Percentiles rank a stretch among this genome's conserved stretches.
phyloP scores from a whole-genome alignment of 345 rosid species.

The Stellera chamaejasme region DNA sequence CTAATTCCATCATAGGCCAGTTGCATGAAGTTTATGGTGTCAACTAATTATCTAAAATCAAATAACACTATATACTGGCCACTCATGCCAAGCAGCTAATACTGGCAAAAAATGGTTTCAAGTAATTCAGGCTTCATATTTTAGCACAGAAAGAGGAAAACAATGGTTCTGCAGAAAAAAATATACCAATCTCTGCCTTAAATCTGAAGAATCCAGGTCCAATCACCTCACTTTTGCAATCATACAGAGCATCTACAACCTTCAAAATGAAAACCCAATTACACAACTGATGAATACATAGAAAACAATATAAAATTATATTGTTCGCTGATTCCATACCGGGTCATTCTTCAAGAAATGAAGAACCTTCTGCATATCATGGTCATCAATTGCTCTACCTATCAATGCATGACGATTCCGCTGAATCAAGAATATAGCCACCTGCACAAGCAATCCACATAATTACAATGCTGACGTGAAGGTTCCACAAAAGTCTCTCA shows the following conservation, averaged over 20 bases:
- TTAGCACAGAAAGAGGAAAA: neutral
- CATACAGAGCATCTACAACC: conserved; percentile 94
- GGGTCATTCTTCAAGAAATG: conserved; percentile 69
- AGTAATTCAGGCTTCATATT: too few relatives aligned
- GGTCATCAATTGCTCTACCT: conserved; percentile 96
- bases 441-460: conserved; percentile 33
- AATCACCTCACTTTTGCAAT: conserved; percentile 99
- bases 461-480: neutral
- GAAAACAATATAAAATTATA: neutral
- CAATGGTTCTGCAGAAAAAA: conserved; percentile 9
- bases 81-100: too few relatives aligned
- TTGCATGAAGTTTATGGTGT: too few relatives aligned
- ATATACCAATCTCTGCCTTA: conserved; percentile 91
- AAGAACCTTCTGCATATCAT: conserved; percentile 93
- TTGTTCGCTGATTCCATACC: conserved; percentile 33
- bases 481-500: too few relatives aligned
- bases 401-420: conserved; percentile 95
- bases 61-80: too few relatives aligned
- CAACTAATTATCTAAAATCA: too few relatives aligned
- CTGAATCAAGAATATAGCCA: conserved; percentile 96
- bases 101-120: too few relatives aligned
- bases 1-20: too few relatives aligned
- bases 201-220: conserved; percentile 98
- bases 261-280: conserved; percentile 18
- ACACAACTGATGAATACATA: too few relatives aligned